phyloP scores from a whole-genome alignment of 768 basidiomycete genomes.

The Suillus plorans region DNA sequence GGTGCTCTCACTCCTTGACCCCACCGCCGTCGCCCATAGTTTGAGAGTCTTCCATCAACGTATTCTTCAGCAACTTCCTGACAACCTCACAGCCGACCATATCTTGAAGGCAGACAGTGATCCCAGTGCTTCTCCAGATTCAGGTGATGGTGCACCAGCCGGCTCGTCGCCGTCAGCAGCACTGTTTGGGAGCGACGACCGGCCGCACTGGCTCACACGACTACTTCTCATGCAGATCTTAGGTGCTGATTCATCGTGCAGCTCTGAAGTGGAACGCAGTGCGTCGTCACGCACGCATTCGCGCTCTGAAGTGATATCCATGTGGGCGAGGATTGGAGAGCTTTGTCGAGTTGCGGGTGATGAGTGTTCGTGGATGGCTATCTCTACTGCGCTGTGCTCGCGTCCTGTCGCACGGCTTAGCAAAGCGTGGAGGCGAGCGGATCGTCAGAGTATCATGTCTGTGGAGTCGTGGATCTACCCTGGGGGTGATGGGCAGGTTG shows the following conservation, averaged over 20 bases:
- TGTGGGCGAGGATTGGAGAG: constrained; percentile 76
- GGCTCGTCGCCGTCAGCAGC: constrained; percentile 24
- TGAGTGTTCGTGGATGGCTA: constrained; percentile 78
- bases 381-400: constrained; percentile 67
- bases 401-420: constrained; percentile 73
- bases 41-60: constrained; percentile 61
- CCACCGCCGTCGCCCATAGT: constrained; percentile 59
- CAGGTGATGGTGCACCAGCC: constrained; percentile 7
- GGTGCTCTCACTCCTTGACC: constrained; percentile 62
- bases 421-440: constrained; percentile 79
- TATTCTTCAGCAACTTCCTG: constrained; percentile 50
- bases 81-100: constrained; percentile 49
- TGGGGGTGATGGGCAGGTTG: constrained; percentile 32
- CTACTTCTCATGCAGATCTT: constrained; percentile 70
- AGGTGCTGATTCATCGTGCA: constrained; percentile 50
- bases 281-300: constrained; percentile 63
- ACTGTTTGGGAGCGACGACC: constrained; percentile 68
- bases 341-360: constrained; percentile 71
- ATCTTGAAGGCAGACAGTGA: constrained; percentile 35
- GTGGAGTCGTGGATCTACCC: constrained; percentile 70
- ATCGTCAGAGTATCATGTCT: constrained; percentile 51
- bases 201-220: constrained; percentile 81
- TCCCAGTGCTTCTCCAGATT: neutral
- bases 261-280: constrained; percentile 28
- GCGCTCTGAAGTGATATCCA: constrained; percentile 68